Evolutionary conservation across 73 alveolate genomes (phyloP), one percentile per base, ranked within the genome.

Genomic region (Effrenium voratum): DNA sequence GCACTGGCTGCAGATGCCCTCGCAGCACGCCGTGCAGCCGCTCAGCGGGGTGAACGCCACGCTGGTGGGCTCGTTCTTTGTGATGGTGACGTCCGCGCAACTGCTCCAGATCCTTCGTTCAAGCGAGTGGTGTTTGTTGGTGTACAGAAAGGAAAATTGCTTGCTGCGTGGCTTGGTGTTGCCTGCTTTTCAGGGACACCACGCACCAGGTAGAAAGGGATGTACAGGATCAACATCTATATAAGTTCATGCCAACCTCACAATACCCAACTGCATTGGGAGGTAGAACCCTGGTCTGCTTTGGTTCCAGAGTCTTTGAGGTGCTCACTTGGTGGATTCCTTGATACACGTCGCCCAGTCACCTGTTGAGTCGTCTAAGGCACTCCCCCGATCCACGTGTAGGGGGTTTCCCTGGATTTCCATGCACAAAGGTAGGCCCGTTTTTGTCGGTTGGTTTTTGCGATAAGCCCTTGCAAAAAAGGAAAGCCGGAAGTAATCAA

Each of bases 71-170:
- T 66, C 68, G 30, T 15, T 30, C 66, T 79, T 79, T 32, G 44
- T 55, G 77, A 83, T 55, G 76, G 93, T 83, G 43, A 83, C 93
- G 30, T 83, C 93, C 2, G 93, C 93, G 32, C 93, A 83, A 52
- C 40, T 50, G 93, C 70, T 83, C 93, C 93, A 83, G 55, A 83
- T 83, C 52, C n/a, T n/a, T n/a, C 46, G 90, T 32, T 79, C 46
- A 45, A 66, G 44, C 90, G 46, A 45, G 68, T 79, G 68, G 30
- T 66, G 46, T 45, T 79, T 66, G 68, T 79, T 32, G n/a, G 30
- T 2, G 72, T 1, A 57, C 16, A 30, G 72, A 22, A 55, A 15
- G 30, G 72, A 0, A 57, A 57, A 57, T 22, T 57, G 72, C 0
- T 0, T 22, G 72, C 16, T 22, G 68, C 30, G 22, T 15, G 68